Base-by-base conservation (phyloP, 495 filamentous ascomycete species). In the Aspergillus asperescens region DNA sequence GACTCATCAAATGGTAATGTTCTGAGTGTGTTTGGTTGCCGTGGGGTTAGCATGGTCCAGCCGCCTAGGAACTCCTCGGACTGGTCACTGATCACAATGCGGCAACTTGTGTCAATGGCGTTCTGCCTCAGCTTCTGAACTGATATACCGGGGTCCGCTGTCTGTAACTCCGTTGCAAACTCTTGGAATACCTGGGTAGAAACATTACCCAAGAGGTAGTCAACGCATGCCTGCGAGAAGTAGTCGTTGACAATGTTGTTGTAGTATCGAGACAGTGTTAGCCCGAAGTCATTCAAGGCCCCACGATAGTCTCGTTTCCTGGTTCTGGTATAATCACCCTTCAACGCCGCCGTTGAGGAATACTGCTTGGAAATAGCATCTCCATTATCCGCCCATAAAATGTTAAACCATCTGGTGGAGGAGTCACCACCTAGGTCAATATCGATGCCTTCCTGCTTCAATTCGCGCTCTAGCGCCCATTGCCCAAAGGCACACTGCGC, bases 211-310 rank as follows among this genome's bases (percentile, higher is more conserved):
- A 96, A 78, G n/a, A 95, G 77, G 59, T 88, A 96, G 67, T 98
- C 93, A 57, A 96, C 95, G 37, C 86, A 87, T 0, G 89, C 86
- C 65, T 98, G 93, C 8, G 89, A 88, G 66, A 96, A 96, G 65
- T 90, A 95, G 67, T 98, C 93, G 60, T 91, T 91, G 57, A 98
- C 88, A 60, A 96, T 90, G 58, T 95, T 96, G 65, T 78, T 76
- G 58, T 74, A 78, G 60, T 77, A 70, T 6, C 73, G 70, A 9
- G 86, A 88, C 9, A 97, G 73, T 0, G 90, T 95, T 15, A 97
- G 70, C 0, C 88, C 86, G n/a, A 95, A 80, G 63, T 97, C 92
- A n/a, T 89, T 92, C 45, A 97, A 70, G 3, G 90, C 90, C 8
- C 92, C 92, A n/a, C 86, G 81, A 56, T 93, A 90, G 64, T 96